Evolutionary conservation across 192 early-diverging fungal species (phyloP).

Genomic region (Podochytrium sp.): DNA sequence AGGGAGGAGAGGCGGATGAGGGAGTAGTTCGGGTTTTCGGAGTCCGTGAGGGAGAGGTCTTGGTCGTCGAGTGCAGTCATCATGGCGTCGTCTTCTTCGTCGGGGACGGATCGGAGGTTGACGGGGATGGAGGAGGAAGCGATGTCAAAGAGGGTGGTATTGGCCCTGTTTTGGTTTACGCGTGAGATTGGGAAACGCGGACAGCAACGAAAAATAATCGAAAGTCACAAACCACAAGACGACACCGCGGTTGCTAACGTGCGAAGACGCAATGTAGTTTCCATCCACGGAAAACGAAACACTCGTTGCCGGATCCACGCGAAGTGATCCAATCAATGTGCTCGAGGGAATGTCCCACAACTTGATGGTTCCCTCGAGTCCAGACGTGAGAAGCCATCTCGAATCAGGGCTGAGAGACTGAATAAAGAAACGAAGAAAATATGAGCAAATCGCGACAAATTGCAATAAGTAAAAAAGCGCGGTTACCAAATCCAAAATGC

Average conservation of each 20-base stretch:
- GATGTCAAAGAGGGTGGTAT: conserved; percentile 57
- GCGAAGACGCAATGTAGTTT: conserved; percentile 89
- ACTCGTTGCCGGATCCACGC: conserved; percentile 75
- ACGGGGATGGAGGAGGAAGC: conserved; percentile 18
- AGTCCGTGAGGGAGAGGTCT: not conserved
- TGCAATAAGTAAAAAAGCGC: conserved; percentile 22
- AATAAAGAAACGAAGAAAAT: not conserved
- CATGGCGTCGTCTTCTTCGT: conserved; percentile 23
- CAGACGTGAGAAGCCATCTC: conserved; percentile 83
- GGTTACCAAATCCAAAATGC: conserved; percentile 85
- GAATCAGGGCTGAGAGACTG: conserved; percentile 90
- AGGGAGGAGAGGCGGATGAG: conserved; percentile 86
- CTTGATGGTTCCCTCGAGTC: conserved; percentile 84
- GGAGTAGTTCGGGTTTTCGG: conserved; percentile 49
- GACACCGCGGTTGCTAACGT: conserved; percentile 90
- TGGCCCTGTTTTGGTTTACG: conserved; percentile 57
- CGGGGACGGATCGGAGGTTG: conserved; percentile 34
- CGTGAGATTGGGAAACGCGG: conserved; percentile 43
- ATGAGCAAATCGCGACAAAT: not conserved
- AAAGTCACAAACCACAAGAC: conserved; percentile 93
- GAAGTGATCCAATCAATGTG: conserved; percentile 84
- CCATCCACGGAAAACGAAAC: conserved; percentile 88
- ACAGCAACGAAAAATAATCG: conserved; percentile 65
- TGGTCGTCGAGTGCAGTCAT: conserved; percentile 13
- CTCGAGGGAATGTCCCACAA: conserved; percentile 97